Conservation (phyloP, 768 basidiomycete species). For the Asterophora lycoperdoides region DNA sequence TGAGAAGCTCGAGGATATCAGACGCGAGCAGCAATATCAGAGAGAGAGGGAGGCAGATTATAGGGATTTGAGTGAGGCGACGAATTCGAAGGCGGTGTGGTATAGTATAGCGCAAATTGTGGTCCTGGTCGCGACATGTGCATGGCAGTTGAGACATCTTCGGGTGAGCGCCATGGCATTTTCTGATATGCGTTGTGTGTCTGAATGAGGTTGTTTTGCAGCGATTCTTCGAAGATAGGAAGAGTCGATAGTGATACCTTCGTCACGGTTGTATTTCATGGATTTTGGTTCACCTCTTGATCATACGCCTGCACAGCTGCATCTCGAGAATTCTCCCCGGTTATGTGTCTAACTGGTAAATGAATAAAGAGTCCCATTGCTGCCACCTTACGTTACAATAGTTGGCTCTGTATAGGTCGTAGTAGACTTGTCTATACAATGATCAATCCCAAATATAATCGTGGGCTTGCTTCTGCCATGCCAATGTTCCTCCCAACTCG, state of each 20-base stretch:
- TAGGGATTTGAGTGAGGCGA: conserved; percentile 81
- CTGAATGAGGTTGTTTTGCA: conserved; percentile 23
- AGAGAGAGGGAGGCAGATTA: conserved; percentile 92
- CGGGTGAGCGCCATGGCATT: conserved; percentile 49
- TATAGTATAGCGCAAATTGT: conserved; percentile 87
- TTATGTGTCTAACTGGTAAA: too few species aligned
- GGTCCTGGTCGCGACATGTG: conserved; percentile 78
- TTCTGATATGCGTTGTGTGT: background rate
- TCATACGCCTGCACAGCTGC: too few species aligned
- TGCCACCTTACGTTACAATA: too few species aligned
- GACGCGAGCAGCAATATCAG: conserved; percentile 96
- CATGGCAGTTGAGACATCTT: conserved; percentile 92
- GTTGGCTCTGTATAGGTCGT: too few species aligned
- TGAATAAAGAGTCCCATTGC: too few species aligned
- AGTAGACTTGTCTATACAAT: too few species aligned
- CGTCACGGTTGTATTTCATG: too few species aligned
- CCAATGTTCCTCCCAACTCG: too few species aligned
- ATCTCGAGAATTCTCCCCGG: too few species aligned
- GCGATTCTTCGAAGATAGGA: conserved; percentile 87
- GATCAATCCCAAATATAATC: too few species aligned
- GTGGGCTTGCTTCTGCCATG: too few species aligned
- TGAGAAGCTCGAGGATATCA: conserved; percentile 86
- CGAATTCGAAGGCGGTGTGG: conserved; percentile 93
- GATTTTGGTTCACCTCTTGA: too few species aligned
- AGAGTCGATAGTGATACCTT: conserved; percentile 48